Evolutionary conservation across 176 grass and related monocot species (phyloP).

Genomic region (Triticum monococcum): DNA sequence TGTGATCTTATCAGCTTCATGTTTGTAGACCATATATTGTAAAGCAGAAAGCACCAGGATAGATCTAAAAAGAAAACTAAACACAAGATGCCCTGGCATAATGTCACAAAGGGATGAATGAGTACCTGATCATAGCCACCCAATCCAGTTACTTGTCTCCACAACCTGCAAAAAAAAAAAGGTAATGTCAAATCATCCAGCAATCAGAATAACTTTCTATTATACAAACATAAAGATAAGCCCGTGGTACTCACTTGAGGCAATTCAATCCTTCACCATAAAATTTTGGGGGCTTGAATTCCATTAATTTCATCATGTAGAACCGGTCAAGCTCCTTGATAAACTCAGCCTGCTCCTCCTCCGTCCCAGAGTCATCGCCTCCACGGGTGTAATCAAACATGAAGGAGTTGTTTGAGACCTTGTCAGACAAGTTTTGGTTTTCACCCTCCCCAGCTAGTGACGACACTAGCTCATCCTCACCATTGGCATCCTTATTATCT

Average conservation of each 20-base stretch:
- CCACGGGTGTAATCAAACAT: conserved; percentile 67
- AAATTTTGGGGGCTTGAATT: conserved; percentile 90
- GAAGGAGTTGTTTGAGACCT: conserved; percentile 43
- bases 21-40: not conserved
- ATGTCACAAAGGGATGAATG: not conserved
- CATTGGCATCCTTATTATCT: conserved; percentile 11
- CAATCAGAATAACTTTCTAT: not conserved
- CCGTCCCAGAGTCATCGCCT: conserved; percentile 72
- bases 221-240: not conserved
- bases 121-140: conserved; percentile 97
- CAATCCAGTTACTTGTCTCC: conserved; percentile 93
- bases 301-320: conserved; percentile 62
- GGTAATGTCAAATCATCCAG: conserved; percentile 9
- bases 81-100: not conserved
- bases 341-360: conserved; percentile 87
- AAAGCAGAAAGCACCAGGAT: not conserved
- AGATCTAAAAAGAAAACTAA: not conserved
- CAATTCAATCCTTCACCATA: conserved; percentile 91
- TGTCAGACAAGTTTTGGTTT: conserved; percentile 11
- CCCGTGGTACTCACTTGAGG: conserved; percentile 64
- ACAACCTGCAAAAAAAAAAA: conserved; percentile 60
- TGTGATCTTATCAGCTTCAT: not conserved
- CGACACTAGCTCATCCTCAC: conserved; percentile 13
- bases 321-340: conserved; percentile 88
- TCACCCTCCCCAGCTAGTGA: not conserved